Evolutionary conservation across 192 early-diverging fungal genomes (phyloP).

Genomic region (Hyaloraphidium curvatum): DNA sequence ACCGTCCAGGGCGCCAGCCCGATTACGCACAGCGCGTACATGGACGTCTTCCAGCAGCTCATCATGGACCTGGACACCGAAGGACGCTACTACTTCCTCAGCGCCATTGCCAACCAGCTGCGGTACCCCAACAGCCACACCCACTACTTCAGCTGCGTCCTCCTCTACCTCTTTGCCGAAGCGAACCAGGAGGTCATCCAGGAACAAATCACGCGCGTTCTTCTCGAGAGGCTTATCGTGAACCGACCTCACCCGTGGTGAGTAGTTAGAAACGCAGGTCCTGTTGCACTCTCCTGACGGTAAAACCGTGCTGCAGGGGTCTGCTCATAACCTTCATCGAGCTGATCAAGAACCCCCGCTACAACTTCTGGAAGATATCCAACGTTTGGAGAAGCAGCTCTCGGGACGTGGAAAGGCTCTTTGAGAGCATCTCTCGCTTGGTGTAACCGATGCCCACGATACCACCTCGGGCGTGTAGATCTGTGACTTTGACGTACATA

Average conservation of each 20-base stretch:
- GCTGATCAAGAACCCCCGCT: conserved; percentile 76
- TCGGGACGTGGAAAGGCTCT: no score
- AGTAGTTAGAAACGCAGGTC: no score
- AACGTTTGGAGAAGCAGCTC: no score
- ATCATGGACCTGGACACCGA: conserved; percentile 55
- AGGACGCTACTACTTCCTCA: conserved; percentile 75
- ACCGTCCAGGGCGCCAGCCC: conserved; percentile 15
- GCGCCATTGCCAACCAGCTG: conserved; percentile 87
- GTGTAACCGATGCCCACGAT: no score
- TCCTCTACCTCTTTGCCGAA: conserved; percentile 74
- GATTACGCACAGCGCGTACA: conserved; percentile 40
- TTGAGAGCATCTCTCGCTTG: no score
- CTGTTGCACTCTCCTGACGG: no score
- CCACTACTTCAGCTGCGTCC: conserved; percentile 73
- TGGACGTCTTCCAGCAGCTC: conserved; percentile 69
- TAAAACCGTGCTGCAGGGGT: conserved; percentile 28
- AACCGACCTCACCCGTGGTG: conserved; percentile 95
- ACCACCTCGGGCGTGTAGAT: no score
- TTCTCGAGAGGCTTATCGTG: conserved; percentile 86
- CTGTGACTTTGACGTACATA: no score
- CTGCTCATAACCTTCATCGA: conserved; percentile 95
- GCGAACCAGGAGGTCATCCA: conserved; percentile 57
- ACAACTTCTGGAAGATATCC: conserved; percentile 60
- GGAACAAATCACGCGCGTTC: conserved; percentile 83
- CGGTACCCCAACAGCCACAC: conserved; percentile 96